Evolutionary conservation across 495 filamentous ascomycete species (phyloP), one percentile per base, ranked within the genome.

Genomic region (Xylaria flabelliformis): DNA sequence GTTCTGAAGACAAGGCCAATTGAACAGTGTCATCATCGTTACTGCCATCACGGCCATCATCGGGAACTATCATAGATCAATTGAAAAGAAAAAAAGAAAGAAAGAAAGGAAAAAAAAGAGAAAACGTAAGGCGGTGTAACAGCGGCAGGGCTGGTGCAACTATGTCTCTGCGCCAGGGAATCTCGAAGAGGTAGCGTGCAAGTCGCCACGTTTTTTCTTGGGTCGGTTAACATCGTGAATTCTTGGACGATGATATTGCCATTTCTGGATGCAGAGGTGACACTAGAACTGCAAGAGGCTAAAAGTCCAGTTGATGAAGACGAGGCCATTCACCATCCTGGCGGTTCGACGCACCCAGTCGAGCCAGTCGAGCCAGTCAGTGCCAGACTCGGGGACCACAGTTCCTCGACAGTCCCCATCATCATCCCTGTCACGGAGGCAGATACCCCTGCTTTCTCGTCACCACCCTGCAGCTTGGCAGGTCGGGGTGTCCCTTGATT

Each of bases 401-500:
- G 10, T 29, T 29, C 26, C 26, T 29, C 26, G 26, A 29, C 26
- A 29, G 26, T 9, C 21, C 26, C 53, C 26, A 32, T 32, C 26
- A 56, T 26, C n/a, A 44, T 19, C 67, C 67, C 41, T 48, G 56
- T 56, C 55, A 21, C 24, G 39, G 67, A 67, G 34, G 59, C 32
- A 48, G 26, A 21, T 32, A 56, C 65, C 70, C 64, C 67, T 69
- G 65, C 26, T 56, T 65, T 46, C 66, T 69, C 44, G 26, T 74
- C 67, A 74, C 70, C 67, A 55, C 51, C 70, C 36, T 75, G 64
- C 26, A 46, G 61, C 39, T 42, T 72, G 32, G 65, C 26, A 67
- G 32, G 48, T 21, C 56, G 61, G 61, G 39, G 42, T 41, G 17
- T 2, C 50, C 69, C 58, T 81, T 72, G 70, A 85, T 85, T 85